phyloP scores from a whole-genome alignment of 495 filamentous ascomycete genomes.

The Aspergillus diversus region DNA sequence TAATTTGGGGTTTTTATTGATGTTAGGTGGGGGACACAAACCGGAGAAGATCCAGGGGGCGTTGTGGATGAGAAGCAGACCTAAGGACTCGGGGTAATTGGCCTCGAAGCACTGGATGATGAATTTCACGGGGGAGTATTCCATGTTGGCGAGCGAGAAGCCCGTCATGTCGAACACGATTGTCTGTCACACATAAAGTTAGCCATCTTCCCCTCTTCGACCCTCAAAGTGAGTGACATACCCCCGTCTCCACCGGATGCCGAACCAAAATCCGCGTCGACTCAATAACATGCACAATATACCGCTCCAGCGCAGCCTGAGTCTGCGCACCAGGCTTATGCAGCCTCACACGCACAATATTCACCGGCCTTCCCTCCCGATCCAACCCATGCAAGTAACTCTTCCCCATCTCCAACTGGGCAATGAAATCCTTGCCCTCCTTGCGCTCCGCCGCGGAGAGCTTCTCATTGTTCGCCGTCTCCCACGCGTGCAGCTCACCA shows the following conservation, averaged over 20 bases:
- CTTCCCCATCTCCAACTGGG: constrained; percentile 86
- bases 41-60: constrained; percentile 95
- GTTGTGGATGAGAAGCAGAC: constrained; percentile 90
- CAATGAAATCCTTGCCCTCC: constrained; percentile 78
- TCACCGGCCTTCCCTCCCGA: constrained; percentile 83
- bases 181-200: constrained; percentile 46
- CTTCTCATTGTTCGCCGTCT: constrained; percentile 55
- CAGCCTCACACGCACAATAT: constrained; percentile 77
- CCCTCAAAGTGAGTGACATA: constrained; percentile 58
- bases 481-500: constrained; percentile 69
- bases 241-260: constrained; percentile 85
- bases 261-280: constrained; percentile 80
- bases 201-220: too few relatives aligned
- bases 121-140: constrained; percentile 95
- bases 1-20: not conserved
- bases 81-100: constrained; percentile 93
- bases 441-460: constrained; percentile 58
- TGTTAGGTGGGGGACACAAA: constrained; percentile 32
- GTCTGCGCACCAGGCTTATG: constrained; percentile 83
- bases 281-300: constrained; percentile 93
- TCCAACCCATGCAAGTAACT: constrained; percentile 89
- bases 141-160: constrained; percentile 94
- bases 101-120: constrained; percentile 99
- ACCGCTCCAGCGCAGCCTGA: constrained; percentile 78
- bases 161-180: constrained; percentile 95